Conservation (phyloP, 164 flowering plant species). For the Dillenia turbinata region DNA sequence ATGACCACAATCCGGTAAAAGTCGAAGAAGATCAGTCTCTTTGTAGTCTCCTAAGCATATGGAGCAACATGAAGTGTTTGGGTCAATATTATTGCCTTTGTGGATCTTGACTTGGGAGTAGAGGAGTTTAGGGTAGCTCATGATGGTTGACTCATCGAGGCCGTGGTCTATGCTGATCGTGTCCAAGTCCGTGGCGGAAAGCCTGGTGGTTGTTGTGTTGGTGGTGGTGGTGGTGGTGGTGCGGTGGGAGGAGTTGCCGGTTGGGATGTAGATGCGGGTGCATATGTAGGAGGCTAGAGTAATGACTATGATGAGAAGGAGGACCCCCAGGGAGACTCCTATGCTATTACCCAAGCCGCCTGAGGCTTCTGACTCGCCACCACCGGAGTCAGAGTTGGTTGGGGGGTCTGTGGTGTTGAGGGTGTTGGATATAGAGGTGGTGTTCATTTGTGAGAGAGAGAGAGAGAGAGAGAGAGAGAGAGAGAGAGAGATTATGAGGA, state of each 20-base stretch:
- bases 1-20: slow-evolving; percentile 69
- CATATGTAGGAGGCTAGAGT: slow-evolving; percentile 57
- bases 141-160: slow-evolving; percentile 37
- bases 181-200: slow-evolving; percentile 13
- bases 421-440: too few species aligned
- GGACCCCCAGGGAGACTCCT: slow-evolving; percentile 52
- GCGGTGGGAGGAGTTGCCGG: slow-evolving; percentile 8
- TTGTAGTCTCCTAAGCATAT: slow-evolving; percentile 56
- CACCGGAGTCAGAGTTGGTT: too few species aligned
- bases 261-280: slow-evolving; percentile 26
- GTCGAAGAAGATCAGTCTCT: slow-evolving; percentile 48
- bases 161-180: slow-evolving; percentile 23
- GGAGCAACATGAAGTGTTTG: slow-evolving; percentile 27
- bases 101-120: slow-evolving; percentile 16
- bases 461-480: too few species aligned
- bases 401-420: too few species aligned
- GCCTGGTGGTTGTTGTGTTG: slow-evolving; percentile 7
- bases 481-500: too few species aligned
- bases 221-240: slow-evolving; percentile 1
- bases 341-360: slow-evolving; percentile 53
- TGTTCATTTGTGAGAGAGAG: too few species aligned
- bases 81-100: background rate
- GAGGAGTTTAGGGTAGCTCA: slow-evolving; percentile 45
- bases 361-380: too few species aligned
- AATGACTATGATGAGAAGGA: slow-evolving; percentile 52